Conservation (phyloP, 306 rosid species). For the Glycine latifolia region DNA sequence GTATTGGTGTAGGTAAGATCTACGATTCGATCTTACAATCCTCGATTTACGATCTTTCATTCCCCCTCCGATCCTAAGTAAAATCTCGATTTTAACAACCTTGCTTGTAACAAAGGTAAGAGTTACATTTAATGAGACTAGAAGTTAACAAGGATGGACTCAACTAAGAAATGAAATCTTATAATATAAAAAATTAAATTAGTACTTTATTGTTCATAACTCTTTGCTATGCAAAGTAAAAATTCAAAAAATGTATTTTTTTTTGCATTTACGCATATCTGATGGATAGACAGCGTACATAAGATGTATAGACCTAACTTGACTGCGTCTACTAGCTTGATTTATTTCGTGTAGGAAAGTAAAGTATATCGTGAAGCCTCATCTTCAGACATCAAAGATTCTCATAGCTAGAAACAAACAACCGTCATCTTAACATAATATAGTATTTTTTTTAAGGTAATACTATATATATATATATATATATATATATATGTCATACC, state of each 20-base stretch:
- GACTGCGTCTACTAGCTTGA: neutral
- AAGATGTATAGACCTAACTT: neutral
- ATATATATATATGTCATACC: neutral
- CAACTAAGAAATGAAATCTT: neutral
- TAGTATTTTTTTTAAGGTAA: neutral
- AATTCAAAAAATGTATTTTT: neutral
- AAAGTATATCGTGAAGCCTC: neutral
- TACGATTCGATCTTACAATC: no score
- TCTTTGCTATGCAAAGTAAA: no score
- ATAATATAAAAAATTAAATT: no score
- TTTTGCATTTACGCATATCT: neutral
- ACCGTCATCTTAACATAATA: neutral
- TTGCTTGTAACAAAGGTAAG: no score
- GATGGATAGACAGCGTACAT: no score
- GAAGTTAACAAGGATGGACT: neutral
- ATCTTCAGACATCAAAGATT: conserved; percentile 1
- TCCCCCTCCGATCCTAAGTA: no score
- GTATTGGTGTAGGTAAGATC: no score
- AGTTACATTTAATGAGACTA: neutral
- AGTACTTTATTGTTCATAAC: no score
- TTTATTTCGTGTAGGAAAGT: neutral
- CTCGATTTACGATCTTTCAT: no score
- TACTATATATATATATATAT: no score
- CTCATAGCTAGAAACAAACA: neutral
- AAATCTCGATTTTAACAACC: no score